Conservation (phyloP, 1,284 basidiomycete species). For the Rhodotorula sp. region DNA sequence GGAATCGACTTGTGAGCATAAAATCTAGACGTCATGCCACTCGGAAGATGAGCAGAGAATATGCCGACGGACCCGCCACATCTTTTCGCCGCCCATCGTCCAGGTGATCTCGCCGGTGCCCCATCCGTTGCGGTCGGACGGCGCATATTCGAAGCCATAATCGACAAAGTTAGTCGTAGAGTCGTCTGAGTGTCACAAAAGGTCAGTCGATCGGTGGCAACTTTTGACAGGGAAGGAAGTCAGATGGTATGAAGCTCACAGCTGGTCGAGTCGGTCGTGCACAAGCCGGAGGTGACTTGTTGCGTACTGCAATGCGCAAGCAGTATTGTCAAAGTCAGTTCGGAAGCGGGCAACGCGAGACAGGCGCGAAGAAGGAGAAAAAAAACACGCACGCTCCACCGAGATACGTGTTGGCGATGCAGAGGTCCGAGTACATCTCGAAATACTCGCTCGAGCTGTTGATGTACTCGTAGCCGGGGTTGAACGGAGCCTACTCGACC, state of each 20-base stretch:
- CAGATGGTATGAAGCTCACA: conserved; percentile 4
- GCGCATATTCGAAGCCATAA: conserved; percentile 29
- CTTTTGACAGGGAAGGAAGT: no score
- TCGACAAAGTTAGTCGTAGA: conserved; percentile 23
- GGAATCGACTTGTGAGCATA: background rate
- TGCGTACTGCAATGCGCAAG: background rate
- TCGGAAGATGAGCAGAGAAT: no score
- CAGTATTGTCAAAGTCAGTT: background rate
- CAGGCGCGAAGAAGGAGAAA: background rate
- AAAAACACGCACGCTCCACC: conserved; percentile 5
- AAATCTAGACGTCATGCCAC: background rate
- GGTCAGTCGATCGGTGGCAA: background rate
- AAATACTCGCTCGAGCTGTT: conserved; percentile 26
- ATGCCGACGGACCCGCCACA: conserved; percentile 56
- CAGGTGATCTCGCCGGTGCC: conserved; percentile 62
- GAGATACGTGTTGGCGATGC: conserved; percentile 20
- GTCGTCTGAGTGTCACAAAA: conserved; percentile 8
- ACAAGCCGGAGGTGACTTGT: conserved; percentile 24
- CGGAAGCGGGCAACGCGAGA: background rate
- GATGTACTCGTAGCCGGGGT: conserved; percentile 44
- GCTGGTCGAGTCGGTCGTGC: conserved; percentile 14
- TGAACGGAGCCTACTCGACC: conserved; percentile 49
- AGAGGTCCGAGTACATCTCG: conserved; percentile 17
- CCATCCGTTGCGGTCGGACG: conserved; percentile 19
- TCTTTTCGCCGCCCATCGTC: conserved; percentile 62